Evolutionary conservation across 2,329 filamentous ascomycete genomes (phyloP).

Genomic region (Nemania bipapillata): DNA sequence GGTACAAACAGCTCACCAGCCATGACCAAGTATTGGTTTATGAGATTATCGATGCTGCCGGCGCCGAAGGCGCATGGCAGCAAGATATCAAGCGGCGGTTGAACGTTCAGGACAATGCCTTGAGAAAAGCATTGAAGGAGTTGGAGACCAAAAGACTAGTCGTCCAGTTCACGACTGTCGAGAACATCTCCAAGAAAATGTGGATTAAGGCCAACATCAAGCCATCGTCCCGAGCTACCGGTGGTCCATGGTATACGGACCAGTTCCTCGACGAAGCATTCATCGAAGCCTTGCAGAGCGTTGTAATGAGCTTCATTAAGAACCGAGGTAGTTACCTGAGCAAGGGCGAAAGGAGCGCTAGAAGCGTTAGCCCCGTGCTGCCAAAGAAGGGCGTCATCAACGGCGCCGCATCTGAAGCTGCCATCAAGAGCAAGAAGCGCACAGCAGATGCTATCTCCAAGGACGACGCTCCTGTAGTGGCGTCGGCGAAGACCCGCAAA

Average conservation of each 20-base stretch:
- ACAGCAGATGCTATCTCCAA: slow-evolving; percentile 59
- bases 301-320: slow-evolving; percentile 51
- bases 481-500: slow-evolving; percentile 49
- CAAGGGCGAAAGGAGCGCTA: slow-evolving; percentile 45
- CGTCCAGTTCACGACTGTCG: slow-evolving; percentile 89
- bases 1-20: slow-evolving; percentile 68
- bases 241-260: slow-evolving; percentile 94
- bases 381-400: slow-evolving; percentile 68
- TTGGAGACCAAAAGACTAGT: slow-evolving; percentile 86
- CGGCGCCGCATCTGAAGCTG: slow-evolving; percentile 57
- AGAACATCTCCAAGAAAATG: slow-evolving; percentile 91
- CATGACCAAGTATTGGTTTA: slow-evolving; percentile 88
- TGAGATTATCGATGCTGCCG: slow-evolving; percentile 85
- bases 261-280: slow-evolving; percentile 89
- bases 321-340: slow-evolving; percentile 52
- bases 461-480: slow-evolving; percentile 49
- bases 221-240: slow-evolving; percentile 89
- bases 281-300: slow-evolving; percentile 76
- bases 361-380: slow-evolving; percentile 56
- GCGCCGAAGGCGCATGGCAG: slow-evolving; percentile 88
- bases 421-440: slow-evolving; percentile 62
- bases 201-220: slow-evolving; percentile 89
- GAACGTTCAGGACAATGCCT: slow-evolving; percentile 83
- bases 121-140: slow-evolving; percentile 84
- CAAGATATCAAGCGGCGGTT: slow-evolving; percentile 82